These are phyloP conservation scores for Botrytis galanthina DNA, from an alignment of 2,329 filamentous ascomycete genomes.

Conservation along the genomic window DNA sequence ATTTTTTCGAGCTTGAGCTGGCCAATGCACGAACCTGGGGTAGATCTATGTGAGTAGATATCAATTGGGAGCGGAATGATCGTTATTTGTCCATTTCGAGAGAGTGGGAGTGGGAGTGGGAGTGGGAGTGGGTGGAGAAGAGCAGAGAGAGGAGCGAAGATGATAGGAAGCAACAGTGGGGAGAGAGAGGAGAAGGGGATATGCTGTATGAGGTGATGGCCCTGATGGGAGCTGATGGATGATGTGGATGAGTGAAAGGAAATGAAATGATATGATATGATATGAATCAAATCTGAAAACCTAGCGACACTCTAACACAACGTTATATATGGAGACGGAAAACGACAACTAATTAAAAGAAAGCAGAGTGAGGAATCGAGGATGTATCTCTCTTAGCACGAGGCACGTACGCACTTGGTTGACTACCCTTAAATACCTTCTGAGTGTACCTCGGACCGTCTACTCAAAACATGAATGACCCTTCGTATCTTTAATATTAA, in stretches of 20 bases:
- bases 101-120: background rate
- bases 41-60: constrained; percentile 3
- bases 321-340: constrained; percentile 1
- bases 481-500: constrained; percentile 4
- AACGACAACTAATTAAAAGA: constrained; percentile 7
- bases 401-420: background rate
- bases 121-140: constrained; percentile 4
- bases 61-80: background rate
- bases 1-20: background rate
- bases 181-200: background rate
- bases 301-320: background rate
- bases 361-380: background rate
- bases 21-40: constrained; percentile 16
- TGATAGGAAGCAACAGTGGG: background rate
- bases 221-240: background rate
- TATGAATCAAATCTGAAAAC: background rate
- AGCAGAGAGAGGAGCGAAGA: background rate
- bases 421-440: background rate
- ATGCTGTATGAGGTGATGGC: background rate
- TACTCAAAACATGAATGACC: background rate
- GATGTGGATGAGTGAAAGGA: background rate
- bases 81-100: constrained; percentile 1
- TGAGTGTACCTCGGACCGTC: background rate
- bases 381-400: background rate
- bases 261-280: background rate